These are phyloP conservation scores for Comarum palustre DNA, from an alignment of 306 rosid species.

Conservation along the genomic window DNA sequence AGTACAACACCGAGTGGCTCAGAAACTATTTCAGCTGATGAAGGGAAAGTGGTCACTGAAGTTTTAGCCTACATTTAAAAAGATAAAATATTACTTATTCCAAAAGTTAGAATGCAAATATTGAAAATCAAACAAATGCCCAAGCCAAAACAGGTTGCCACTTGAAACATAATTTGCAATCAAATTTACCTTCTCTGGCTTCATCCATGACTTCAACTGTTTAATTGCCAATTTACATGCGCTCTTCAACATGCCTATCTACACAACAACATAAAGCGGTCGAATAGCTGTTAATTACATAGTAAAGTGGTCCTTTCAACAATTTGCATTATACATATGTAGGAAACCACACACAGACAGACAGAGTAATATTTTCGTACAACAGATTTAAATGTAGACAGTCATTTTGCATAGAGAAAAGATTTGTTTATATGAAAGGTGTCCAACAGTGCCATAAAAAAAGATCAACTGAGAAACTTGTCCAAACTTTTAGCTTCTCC, in stretches of 20 bases:
- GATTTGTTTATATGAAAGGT: neutral
- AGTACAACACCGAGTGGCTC: conserved; percentile 89
- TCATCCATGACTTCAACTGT: conserved; percentile 68
- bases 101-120: neutral
- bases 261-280: conserved; percentile 27
- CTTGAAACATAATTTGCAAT: conserved; percentile 8
- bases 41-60: conserved; percentile 69
- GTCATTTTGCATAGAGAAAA: neutral
- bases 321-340: neutral
- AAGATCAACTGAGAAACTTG: neutral
- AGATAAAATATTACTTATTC: conserved; percentile 8
- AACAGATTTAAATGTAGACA: neutral
- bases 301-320: neutral
- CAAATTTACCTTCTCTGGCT: conserved; percentile 68
- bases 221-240: conserved; percentile 57
- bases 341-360: neutral
- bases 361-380: neutral
- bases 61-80: conserved; percentile 62
- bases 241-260: conserved; percentile 67
- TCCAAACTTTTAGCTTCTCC: neutral
- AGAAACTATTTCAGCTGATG: conserved; percentile 90
- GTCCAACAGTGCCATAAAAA: neutral
- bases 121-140: neutral
- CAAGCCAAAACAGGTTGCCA: neutral
- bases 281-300: neutral